phyloP scores from a whole-genome alignment of 345 rosid species.

The Gossypium mustelinum region DNA sequence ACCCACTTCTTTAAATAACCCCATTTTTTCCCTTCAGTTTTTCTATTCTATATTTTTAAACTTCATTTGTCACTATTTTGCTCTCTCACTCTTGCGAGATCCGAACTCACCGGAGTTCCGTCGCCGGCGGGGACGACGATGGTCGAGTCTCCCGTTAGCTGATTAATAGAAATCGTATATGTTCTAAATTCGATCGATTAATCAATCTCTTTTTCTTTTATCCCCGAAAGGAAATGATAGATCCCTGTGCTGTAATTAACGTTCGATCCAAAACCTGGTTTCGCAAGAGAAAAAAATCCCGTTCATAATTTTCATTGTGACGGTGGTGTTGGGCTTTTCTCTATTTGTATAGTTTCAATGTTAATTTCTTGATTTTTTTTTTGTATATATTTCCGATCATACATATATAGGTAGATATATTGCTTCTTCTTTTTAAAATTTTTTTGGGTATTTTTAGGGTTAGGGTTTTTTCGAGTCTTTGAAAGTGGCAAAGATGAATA shows the following conservation, averaged over 20 bases:
- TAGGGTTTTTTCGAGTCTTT: background rate
- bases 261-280: slow-evolving; percentile 19
- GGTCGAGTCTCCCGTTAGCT: slow-evolving; percentile 23
- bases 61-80: background rate
- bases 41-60: too few relatives aligned
- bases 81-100: slow-evolving; percentile 1
- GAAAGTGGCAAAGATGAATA: slow-evolving; percentile 52
- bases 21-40: too few relatives aligned
- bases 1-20: background rate
- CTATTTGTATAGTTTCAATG: background rate
- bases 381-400: background rate
- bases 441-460: background rate
- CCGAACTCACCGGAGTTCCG: slow-evolving; percentile 18
- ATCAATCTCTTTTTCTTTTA: background rate
- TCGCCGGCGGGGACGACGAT: slow-evolving; percentile 17
- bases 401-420: background rate
- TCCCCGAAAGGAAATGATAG: slow-evolving; percentile 21
- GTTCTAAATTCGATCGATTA: background rate
- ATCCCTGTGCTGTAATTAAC: background rate
- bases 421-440: background rate
- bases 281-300: slow-evolving; percentile 16
- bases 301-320: background rate
- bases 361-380: background rate
- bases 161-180: background rate
- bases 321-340: background rate